Conservation (phyloP, 176 grass and related monocot genomes). For the Rhynchospora pubera region DNA sequence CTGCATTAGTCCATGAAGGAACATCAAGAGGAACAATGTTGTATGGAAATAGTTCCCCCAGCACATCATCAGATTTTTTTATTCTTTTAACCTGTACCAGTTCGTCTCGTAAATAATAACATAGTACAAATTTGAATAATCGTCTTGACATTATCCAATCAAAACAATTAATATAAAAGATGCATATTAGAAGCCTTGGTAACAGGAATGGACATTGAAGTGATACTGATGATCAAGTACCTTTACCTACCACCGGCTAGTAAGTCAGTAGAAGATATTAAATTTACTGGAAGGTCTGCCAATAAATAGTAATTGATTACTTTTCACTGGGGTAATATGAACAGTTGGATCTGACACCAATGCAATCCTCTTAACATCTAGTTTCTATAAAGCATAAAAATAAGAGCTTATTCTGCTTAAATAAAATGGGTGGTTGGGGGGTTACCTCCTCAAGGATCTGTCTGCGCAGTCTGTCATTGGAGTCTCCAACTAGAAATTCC, state of each 20-base stretch:
- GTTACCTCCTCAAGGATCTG: slow-evolving; percentile 87
- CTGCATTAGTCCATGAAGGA: slow-evolving; percentile 64
- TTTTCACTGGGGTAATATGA: background rate
- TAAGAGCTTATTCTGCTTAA: background rate
- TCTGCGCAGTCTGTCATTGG: slow-evolving; percentile 51
- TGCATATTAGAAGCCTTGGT: background rate
- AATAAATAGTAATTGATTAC: background rate
- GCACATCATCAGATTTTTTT: slow-evolving; percentile 60
- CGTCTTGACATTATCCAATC: slow-evolving; percentile 10
- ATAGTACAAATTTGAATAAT: background rate
- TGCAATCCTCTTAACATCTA: background rate
- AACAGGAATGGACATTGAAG: background rate
- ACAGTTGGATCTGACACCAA: background rate
- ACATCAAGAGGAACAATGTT: slow-evolving; percentile 93
- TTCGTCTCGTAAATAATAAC: background rate
- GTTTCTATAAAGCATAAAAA: background rate
- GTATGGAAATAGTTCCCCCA: slow-evolving; percentile 79
- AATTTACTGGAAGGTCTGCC: background rate
- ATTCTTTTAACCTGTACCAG: slow-evolving; percentile 64
- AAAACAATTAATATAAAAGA: background rate
- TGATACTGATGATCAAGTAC: background rate
- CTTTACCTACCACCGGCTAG: background rate
- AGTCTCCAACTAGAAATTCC: slow-evolving; percentile 52
- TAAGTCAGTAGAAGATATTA: background rate
- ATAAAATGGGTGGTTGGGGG: background rate